Evolutionary conservation across 2,329 filamentous ascomycete species (phyloP).

Genomic region (Cordyceps tenuipes): DNA sequence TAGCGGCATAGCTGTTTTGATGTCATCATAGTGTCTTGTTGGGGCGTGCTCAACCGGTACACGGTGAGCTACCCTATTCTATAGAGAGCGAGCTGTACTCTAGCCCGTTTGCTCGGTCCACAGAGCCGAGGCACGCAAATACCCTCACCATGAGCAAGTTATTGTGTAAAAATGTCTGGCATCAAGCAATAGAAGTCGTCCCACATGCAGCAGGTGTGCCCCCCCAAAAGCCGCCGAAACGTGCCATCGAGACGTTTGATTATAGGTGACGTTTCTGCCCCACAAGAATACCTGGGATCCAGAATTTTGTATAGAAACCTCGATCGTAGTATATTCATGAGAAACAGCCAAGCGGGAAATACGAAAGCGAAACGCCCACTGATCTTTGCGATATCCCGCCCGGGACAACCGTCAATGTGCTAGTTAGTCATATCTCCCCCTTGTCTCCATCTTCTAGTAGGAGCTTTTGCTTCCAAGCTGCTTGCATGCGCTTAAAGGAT

Average conservation of each 20-base stretch:
- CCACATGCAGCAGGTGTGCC: not conserved
- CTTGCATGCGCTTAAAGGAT: not conserved
- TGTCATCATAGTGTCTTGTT: no score
- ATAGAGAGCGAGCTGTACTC: no score
- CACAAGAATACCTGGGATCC: not conserved
- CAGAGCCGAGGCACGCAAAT: no score
- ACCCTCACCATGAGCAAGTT: not conserved
- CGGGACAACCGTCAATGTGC: not conserved
- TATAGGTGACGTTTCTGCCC: not conserved
- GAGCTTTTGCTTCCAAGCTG: not conserved
- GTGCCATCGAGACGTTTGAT: not conserved
- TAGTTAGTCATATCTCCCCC: not conserved
- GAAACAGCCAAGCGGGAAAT: not conserved
- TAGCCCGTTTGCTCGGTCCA: no score
- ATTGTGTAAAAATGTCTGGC: not conserved
- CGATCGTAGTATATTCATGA: no score
- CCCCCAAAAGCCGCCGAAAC: not conserved
- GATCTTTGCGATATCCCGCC: not conserved
- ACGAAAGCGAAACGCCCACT: not conserved
- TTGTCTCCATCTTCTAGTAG: not conserved
- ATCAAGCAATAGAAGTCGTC: not conserved
- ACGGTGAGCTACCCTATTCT: no score
- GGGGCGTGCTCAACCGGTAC: no score
- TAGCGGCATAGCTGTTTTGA: not conserved
- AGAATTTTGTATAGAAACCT: no score